A percentile compares a stretch with the other conserved stretches of the same genome.
phyloP scores from a whole-genome alignment of 2,329 filamentous ascomycete species.

The Aspergillus neotritici region DNA sequence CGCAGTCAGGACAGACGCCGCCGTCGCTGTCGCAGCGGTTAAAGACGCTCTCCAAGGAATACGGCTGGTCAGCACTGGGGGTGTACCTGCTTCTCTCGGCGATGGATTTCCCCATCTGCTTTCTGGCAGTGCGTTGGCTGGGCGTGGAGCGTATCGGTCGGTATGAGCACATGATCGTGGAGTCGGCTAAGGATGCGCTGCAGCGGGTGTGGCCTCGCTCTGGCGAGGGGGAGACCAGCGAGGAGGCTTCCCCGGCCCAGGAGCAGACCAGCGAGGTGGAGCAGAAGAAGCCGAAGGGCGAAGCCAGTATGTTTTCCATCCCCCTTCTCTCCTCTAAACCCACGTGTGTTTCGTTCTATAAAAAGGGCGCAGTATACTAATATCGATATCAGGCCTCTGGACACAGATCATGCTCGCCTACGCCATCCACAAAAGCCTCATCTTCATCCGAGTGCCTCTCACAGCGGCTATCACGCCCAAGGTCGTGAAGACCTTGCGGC shows the following conservation, averaged over 20 bases:
- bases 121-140: conserved; percentile 73
- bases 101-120: conserved; percentile 92
- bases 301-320: conserved; percentile 61
- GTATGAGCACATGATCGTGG: conserved; percentile 42
- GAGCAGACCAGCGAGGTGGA: conserved; percentile 56
- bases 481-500: conserved; percentile 79
- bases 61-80: conserved; percentile 89
- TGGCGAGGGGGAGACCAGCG: conserved; percentile 19
- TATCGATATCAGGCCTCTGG: conserved; percentile 51
- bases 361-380: no score
- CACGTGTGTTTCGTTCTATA: neutral
- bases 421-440: conserved; percentile 95
- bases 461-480: conserved; percentile 88
- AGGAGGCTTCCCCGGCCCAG: conserved; percentile 13
- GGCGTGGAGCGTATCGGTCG: conserved; percentile 79
- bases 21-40: conserved; percentile 63
- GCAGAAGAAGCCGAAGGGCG: conserved; percentile 55
- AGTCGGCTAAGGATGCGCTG: conserved; percentile 30
- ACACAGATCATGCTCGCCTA: conserved; percentile 92
- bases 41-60: conserved; percentile 81
- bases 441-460: conserved; percentile 89
- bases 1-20: conserved; percentile 23
- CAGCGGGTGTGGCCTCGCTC: conserved; percentile 35
- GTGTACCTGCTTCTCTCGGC: conserved; percentile 80
- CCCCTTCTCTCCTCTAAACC: neutral